Percentiles rank a stretch among this genome's conserved stretches.
These are phyloP conservation scores for Chaetomidium leptoderma DNA, from an alignment of 495 filamentous ascomycete genomes.

Conservation along the genomic window DNA sequence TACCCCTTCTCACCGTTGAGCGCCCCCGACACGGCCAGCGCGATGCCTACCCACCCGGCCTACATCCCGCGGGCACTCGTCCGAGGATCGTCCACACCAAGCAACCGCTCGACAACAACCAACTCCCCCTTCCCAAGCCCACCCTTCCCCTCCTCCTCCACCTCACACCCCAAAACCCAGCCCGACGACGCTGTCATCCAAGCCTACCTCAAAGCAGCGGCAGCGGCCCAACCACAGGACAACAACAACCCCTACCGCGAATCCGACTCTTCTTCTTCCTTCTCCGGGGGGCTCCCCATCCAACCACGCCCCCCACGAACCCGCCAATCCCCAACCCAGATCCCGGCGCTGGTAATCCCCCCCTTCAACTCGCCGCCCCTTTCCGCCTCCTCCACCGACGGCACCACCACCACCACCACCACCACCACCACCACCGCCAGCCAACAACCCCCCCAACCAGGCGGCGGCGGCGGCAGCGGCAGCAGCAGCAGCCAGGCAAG, in stretches of 20 bases:
- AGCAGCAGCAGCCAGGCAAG: background rate
- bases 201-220: constrained; percentile 1
- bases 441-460: background rate
- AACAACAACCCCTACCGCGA: background rate
- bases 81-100: constrained; percentile 22
- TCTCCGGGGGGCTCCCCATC: background rate
- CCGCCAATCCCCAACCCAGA: background rate
- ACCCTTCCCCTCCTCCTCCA: background rate
- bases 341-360: background rate
- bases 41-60: constrained; percentile 47
- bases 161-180: constrained; percentile 4
- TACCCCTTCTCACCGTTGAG: constrained; percentile 20
- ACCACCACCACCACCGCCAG: background rate
- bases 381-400: constrained; percentile 3
- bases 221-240: background rate
- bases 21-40: constrained; percentile 21
- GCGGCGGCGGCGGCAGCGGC: background rate
- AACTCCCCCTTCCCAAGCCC: constrained; percentile 3
- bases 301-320: background rate
- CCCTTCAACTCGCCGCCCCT: constrained; percentile 1
- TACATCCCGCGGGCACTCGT: constrained; percentile 41
- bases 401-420: background rate
- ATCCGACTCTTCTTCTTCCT: background rate
- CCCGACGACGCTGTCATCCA: constrained; percentile 7
- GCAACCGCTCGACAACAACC: constrained; percentile 10